phyloP scores from a whole-genome alignment of 305 asterid species.

The Solanum hybrid region DNA sequence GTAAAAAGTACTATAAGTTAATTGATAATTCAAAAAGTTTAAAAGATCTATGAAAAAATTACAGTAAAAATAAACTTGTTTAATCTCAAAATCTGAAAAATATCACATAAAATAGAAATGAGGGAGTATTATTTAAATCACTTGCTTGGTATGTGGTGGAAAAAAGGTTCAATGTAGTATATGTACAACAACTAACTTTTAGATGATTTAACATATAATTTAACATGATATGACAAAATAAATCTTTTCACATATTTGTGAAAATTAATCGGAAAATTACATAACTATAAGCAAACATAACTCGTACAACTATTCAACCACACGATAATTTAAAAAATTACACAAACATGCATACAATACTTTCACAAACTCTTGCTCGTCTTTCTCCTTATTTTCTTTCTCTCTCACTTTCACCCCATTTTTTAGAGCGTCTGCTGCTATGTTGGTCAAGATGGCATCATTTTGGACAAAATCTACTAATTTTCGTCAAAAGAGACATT shows the following conservation, averaged over 20 bases:
- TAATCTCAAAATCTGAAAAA: no score
- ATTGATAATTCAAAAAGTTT: no score
- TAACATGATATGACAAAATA: background rate
- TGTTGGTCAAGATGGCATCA: background rate
- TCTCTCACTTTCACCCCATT: no score
- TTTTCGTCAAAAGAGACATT: background rate
- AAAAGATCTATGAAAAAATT: no score
- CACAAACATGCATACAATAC: background rate
- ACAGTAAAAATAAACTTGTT: no score
- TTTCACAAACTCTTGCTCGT: background rate
- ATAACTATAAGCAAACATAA: background rate
- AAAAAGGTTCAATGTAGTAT: background rate
- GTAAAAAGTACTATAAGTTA: no score
- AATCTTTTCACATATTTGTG: background rate
- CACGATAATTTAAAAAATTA: no score
- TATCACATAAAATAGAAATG: no score
- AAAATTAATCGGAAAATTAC: background rate
- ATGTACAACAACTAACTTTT: background rate
- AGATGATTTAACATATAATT: background rate
- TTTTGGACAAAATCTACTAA: background rate
- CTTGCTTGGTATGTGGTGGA: background rate
- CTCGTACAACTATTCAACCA: background rate
- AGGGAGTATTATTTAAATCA: no score
- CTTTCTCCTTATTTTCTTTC: background rate
- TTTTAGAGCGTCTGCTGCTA: no score